These are phyloP conservation scores for Candida dendrica DNA, from an alignment of 805 yeast genomes.

Conservation along the genomic window DNA sequence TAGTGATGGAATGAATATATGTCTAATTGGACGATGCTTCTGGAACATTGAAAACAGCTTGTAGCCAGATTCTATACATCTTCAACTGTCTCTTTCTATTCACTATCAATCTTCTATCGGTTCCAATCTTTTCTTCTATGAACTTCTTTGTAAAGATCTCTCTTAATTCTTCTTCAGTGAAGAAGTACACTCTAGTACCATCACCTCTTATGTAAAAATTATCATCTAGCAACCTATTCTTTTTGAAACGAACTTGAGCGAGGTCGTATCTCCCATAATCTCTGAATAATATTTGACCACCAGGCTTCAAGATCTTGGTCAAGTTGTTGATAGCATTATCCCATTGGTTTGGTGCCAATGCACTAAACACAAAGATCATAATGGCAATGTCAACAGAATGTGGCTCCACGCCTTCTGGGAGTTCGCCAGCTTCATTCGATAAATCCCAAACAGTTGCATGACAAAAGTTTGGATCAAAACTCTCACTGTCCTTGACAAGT, in stretches of 20 bases:
- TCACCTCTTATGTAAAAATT: slow-evolving; percentile 96
- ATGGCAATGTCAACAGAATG: slow-evolving; percentile 84
- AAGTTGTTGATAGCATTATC: slow-evolving; percentile 66
- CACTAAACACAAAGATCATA: slow-evolving; percentile 93
- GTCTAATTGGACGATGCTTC: too few relatives aligned
- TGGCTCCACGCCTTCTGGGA: slow-evolving; percentile 83
- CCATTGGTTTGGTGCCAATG: slow-evolving; percentile 92
- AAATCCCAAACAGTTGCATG: slow-evolving; percentile 94
- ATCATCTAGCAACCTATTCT: slow-evolving; percentile 78
- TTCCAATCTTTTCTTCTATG: slow-evolving; percentile 68
- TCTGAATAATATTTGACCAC: slow-evolving; percentile 82
- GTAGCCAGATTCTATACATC: slow-evolving; percentile 96
- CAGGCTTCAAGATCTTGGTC: slow-evolving; percentile 75
- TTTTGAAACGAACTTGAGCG: slow-evolving; percentile 91
- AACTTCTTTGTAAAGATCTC: slow-evolving; percentile 63
- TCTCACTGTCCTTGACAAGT: slow-evolving; percentile 59
- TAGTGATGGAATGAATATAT: too few relatives aligned
- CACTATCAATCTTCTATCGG: slow-evolving; percentile 85
- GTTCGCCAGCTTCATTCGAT: slow-evolving; percentile 58
- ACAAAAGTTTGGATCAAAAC: slow-evolving; percentile 54
- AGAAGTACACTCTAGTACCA: slow-evolving; percentile 95
- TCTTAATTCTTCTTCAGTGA: slow-evolving; percentile 86
- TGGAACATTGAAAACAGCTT: slow-evolving; percentile 68
- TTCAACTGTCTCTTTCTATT: slow-evolving; percentile 87
- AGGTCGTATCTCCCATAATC: slow-evolving; percentile 95